Evolutionary conservation across 345 rosid species (phyloP), one percentile per base, ranked within the genome.

Genomic region (Populus davidiana): DNA sequence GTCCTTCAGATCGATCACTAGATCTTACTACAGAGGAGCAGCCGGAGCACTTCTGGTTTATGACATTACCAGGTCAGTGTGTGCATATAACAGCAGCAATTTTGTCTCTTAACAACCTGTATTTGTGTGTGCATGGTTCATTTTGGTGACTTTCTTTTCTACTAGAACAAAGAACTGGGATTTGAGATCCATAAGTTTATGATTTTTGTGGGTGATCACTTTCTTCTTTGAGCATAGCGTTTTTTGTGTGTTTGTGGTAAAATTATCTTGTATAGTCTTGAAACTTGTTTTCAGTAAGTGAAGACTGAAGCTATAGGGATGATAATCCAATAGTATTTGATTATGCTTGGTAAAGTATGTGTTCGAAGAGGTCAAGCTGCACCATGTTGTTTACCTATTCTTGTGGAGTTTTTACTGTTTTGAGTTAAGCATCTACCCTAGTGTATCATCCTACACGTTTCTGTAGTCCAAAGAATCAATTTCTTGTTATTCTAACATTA

Each of bases 1-100:
- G 69, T 68, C 73, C 44, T 74, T 72, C 31, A 52, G 77, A 31
- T 67, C 81, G 36, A 73, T 79, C 69, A 73, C 77, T 73, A 67
- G 77, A 67, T 79, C 77, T 2, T 74, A 73, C 62, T 74, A 73
- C 69, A 68, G 77, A 41, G 77, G 81, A 67, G 77, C 77, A 43
- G 81, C 77, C 61, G 77, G 77, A 39, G 81, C 77, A 59, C 81
- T 78, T 36, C 74, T 78, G 75, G 80, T 78, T 72, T 78, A 78
- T 67, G 81, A 79, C 73, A 73, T 72, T 73, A 73, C 80, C 61
- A 78, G 80, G 80, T 78, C 35, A 59, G 75, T 70, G 0, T 31
- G 50, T 50, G 10, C 66, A 14, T 47, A 35, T 27, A 41, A 47
- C 17, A 4, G 50, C 50, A 47, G 50, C 50, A 12, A 3, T 47